phyloP scores from a whole-genome alignment of 2,329 filamentous ascomycete genomes.

The Byssothecium circinans region DNA sequence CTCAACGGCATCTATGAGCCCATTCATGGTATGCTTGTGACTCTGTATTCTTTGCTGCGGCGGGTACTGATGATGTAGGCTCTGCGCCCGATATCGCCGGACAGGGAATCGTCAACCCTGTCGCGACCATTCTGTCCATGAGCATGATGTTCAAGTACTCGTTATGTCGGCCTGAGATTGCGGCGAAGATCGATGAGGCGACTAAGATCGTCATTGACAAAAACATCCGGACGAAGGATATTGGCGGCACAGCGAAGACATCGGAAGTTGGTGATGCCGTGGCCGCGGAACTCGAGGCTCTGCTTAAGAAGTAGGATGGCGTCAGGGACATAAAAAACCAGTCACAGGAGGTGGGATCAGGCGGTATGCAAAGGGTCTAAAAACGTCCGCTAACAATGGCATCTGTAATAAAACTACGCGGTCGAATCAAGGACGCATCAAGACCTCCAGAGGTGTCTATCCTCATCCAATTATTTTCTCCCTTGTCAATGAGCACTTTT shows the following conservation, averaged over 20 bases:
- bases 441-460: too few relatives aligned
- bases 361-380: background rate
- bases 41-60: background rate
- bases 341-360: too few relatives aligned
- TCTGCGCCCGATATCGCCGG: conserved; percentile 93
- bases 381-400: background rate
- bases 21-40: conserved; percentile 74
- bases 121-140: conserved; percentile 87
- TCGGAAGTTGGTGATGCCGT: conserved; percentile 81
- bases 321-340: background rate
- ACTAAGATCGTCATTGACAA: conserved; percentile 78
- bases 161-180: conserved; percentile 74
- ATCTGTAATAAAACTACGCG: too few relatives aligned
- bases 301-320: conserved; percentile 52
- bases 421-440: background rate
- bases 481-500: background rate
- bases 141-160: conserved; percentile 98
- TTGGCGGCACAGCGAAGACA: conserved; percentile 76
- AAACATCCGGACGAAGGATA: conserved; percentile 78
- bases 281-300: conserved; percentile 69
- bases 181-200: conserved; percentile 76
- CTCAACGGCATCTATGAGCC: conserved; percentile 98
- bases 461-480: background rate
- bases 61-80: conserved; percentile 55
- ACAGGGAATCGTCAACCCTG: conserved; percentile 86